Conservation (phyloP, 2,329 filamentous ascomycete genomes). For the Daldinia sp. region DNA sequence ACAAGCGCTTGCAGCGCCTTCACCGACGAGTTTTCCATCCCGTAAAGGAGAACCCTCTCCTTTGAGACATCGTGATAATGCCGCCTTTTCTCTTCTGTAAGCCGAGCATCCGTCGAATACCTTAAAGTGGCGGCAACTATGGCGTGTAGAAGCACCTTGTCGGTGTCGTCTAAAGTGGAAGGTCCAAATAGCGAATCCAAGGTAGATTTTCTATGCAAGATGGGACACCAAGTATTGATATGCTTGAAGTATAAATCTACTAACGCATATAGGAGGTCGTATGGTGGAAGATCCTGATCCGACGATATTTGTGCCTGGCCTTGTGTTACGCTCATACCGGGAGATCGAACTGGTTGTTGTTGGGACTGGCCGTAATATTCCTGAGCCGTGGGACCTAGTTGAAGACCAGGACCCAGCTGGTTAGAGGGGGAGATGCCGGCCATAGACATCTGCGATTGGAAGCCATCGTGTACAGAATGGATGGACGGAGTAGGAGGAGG, state of each 20-base stretch:
- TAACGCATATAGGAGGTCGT: slow-evolving; percentile 75
- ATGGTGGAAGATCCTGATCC: slow-evolving; percentile 76
- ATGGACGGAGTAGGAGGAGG: slow-evolving; percentile 55
- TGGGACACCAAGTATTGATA: slow-evolving; percentile 86
- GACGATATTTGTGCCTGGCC: slow-evolving; percentile 56
- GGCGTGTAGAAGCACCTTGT: slow-evolving; percentile 83
- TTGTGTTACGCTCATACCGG: slow-evolving; percentile 63
- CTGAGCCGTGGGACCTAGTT: slow-evolving; percentile 54
- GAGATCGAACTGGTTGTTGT: slow-evolving; percentile 60
- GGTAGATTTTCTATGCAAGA: slow-evolving; percentile 84
- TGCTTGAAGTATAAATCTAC: slow-evolving; percentile 83
- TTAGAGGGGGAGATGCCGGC: slow-evolving; percentile 52
- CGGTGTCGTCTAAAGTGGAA: slow-evolving; percentile 78
- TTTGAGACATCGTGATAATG: slow-evolving; percentile 85
- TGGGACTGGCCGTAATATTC: slow-evolving; percentile 59
- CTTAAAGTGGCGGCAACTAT: slow-evolving; percentile 89
- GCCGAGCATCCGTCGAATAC: slow-evolving; percentile 78
- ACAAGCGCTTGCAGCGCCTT: slow-evolving; percentile 87
- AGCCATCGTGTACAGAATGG: slow-evolving; percentile 57
- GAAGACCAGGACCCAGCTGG: slow-evolving; percentile 48
- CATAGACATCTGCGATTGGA: slow-evolving; percentile 55
- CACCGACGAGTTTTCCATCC: slow-evolving; percentile 88
- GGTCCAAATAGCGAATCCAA: slow-evolving; percentile 83
- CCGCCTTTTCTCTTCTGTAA: slow-evolving; percentile 76
- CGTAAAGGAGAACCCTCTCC: slow-evolving; percentile 85